Evolutionary conservation across 116 monocot species (phyloP).

Genomic region (Trichopus zeylanicus): DNA sequence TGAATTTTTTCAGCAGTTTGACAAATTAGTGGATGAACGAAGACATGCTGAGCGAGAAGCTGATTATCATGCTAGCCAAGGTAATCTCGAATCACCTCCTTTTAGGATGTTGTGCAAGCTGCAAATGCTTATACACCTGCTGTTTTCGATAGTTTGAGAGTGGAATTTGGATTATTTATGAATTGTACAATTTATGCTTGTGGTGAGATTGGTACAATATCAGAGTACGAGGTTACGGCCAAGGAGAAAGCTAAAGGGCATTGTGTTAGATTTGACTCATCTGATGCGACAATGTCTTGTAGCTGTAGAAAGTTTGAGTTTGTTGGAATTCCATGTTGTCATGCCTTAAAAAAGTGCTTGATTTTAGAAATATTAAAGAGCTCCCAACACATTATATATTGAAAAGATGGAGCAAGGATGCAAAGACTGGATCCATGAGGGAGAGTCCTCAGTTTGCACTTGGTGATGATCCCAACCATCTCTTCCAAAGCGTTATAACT

Average conservation of each 20-base stretch:
- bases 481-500: constrained; percentile 17
- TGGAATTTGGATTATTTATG: constrained; percentile 36
- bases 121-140: constrained; percentile 35
- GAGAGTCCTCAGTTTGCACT: constrained; percentile 15
- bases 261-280: constrained; percentile 33
- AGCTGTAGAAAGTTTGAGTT: constrained; percentile 56
- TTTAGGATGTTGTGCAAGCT: constrained; percentile 43
- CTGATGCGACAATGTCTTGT: constrained; percentile 25
- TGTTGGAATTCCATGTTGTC: constrained; percentile 40
- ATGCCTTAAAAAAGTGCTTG: constrained; percentile 43
- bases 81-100: constrained; percentile 17
- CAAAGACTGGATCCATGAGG: constrained; percentile 16
- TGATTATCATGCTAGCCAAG: constrained; percentile 39
- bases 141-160: constrained; percentile 41
- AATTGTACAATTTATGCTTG: constrained; percentile 28
- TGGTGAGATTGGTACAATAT: constrained; percentile 25
- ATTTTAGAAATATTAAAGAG: constrained; percentile 41
- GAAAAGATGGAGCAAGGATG: constrained; percentile 52
- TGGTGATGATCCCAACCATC: constrained; percentile 18
- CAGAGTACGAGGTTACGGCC: constrained; percentile 34
- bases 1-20: constrained; percentile 27
- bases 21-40: constrained; percentile 29
- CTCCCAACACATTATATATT: constrained; percentile 30
- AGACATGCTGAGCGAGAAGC: constrained; percentile 39
- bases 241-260: constrained; percentile 24